phyloP scores from a whole-genome alignment of 2,329 filamentous ascomycete genomes.

The Nemania bipapillata region DNA sequence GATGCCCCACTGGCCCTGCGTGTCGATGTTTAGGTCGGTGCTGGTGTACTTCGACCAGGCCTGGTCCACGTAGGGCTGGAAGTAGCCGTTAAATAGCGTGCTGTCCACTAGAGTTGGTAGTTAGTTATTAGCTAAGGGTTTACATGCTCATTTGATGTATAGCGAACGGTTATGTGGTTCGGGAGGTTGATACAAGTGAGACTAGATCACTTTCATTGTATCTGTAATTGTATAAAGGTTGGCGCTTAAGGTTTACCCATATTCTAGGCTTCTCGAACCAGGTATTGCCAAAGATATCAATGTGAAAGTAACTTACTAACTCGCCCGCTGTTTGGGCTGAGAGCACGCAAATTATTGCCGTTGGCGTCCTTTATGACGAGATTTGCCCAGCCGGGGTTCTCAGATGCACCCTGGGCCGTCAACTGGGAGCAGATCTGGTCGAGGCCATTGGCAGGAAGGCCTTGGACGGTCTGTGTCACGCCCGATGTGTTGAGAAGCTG shows the following conservation, averaged over 20 bases:
- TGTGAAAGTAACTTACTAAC: constrained; percentile 41
- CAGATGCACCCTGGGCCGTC: constrained; percentile 57
- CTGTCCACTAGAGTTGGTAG: constrained; percentile 49
- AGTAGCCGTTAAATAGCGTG: constrained; percentile 63
- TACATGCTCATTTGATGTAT: no score
- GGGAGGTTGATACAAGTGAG: background rate
- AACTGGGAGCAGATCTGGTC: constrained; percentile 59
- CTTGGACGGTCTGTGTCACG: constrained; percentile 59
- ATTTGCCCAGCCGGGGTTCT: constrained; percentile 64
- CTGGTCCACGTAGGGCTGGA: constrained; percentile 60
- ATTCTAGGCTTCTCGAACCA: background rate
- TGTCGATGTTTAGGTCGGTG: constrained; percentile 62
- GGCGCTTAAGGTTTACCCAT: background rate
- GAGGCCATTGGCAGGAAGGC: constrained; percentile 61
- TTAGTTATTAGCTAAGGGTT: constrained; percentile 10
- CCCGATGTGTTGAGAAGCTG: constrained; percentile 61
- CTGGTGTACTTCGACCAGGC: constrained; percentile 64
- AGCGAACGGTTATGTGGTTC: background rate
- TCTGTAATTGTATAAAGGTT: no score
- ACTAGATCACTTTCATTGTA: no score
- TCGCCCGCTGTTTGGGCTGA: constrained; percentile 65
- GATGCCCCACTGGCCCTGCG: constrained; percentile 64
- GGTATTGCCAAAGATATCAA: background rate
- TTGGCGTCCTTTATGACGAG: constrained; percentile 59
- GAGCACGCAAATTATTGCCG: constrained; percentile 60